These are phyloP conservation scores for Penicillium occitanis DNA, from an alignment of 2,329 filamentous ascomycete species.

Conservation along the genomic window DNA sequence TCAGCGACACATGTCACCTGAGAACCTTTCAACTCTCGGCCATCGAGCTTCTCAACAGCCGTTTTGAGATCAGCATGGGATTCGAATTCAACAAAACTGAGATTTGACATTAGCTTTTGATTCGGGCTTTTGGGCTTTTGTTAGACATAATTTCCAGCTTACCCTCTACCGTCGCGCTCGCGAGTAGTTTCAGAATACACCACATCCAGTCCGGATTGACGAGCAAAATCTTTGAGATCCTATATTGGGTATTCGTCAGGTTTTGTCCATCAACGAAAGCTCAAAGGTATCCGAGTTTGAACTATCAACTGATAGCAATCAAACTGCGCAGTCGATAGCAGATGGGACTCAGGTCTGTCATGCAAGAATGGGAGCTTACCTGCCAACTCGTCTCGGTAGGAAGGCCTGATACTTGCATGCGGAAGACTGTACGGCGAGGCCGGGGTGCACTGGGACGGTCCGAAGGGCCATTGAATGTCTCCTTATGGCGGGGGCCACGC, in stretches of 20 bases:
- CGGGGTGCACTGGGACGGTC: conserved; percentile 68
- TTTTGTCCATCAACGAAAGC: not conserved
- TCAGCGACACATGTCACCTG: conserved; percentile 83
- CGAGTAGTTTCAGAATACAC: conserved; percentile 96
- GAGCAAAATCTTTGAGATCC: conserved; percentile 99
- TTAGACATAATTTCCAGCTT: conserved; percentile 41
- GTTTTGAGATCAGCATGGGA: conserved; percentile 83
- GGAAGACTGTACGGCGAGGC: conserved; percentile 88
- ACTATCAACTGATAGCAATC: not conserved
- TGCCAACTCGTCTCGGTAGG: conserved; percentile 98
- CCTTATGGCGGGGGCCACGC: conserved; percentile 73
- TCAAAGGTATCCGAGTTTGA: not conserved
- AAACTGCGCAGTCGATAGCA: not conserved
- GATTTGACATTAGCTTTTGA: conserved; percentile 29
- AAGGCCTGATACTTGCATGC: conserved; percentile 97
- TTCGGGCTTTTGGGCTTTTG: conserved; percentile 24
- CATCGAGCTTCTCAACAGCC: conserved; percentile 92
- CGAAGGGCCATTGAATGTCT: conserved; percentile 61
- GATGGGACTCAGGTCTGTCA: not conserved
- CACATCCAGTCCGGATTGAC: conserved; percentile 93
- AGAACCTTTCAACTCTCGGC: conserved; percentile 86
- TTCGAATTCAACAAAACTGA: conserved; percentile 96
- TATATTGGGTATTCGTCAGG: conserved; percentile 69
- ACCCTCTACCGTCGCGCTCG: conserved; percentile 91
- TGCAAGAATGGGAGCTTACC: conserved; percentile 66